Evolutionary conservation across 1,139 yeast genomes (phyloP).

Genomic region (Debaryomycetaceae sp.): DNA sequence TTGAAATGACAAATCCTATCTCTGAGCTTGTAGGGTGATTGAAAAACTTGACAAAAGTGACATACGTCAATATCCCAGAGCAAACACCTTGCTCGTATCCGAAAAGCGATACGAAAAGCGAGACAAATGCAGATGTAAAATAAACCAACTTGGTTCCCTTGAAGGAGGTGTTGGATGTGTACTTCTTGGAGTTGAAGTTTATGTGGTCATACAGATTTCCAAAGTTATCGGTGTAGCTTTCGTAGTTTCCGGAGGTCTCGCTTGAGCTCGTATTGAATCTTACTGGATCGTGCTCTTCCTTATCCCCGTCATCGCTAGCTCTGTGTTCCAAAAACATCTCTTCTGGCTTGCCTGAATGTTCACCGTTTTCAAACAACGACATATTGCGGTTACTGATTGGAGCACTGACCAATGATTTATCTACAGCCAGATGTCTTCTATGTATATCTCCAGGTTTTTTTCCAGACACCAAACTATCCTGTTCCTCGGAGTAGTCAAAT

Average conservation of each 20-base stretch:
- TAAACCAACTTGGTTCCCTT: slow-evolving; percentile 51
- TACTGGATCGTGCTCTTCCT: slow-evolving; percentile 8
- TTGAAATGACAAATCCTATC: slow-evolving; percentile 49
- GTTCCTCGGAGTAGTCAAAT: slow-evolving; percentile 2
- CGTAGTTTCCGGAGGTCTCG: slow-evolving; percentile 1
- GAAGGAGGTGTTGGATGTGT: slow-evolving; percentile 30
- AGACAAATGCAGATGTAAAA: slow-evolving; percentile 78
- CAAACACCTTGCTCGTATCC: slow-evolving; percentile 94
- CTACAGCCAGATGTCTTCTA: not conserved
- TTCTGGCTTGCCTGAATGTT: slow-evolving; percentile 3
- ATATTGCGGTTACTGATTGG: slow-evolving; percentile 4
- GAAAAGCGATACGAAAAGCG: slow-evolving; percentile 78
- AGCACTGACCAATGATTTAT: not conserved
- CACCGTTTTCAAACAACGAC: not conserved
- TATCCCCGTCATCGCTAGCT: slow-evolving; percentile 5
- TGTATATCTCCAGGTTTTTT: slow-evolving; percentile 1
- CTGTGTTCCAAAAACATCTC: slow-evolving; percentile 6
- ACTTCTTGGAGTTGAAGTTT: slow-evolving; percentile 34
- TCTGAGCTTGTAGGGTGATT: slow-evolving; percentile 42
- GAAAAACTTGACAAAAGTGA: slow-evolving; percentile 42
- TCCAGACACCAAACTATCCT: slow-evolving; percentile 2
- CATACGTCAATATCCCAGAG: slow-evolving; percentile 63
- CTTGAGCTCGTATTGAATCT: slow-evolving; percentile 6
- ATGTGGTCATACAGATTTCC: slow-evolving; percentile 37
- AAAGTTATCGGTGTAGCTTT: slow-evolving; percentile 21